Percentiles rank a stretch among this genome's conserved stretches.
Evolutionary conservation across 345 rosid species (phyloP).

Genomic region (Populus tremula): DNA sequence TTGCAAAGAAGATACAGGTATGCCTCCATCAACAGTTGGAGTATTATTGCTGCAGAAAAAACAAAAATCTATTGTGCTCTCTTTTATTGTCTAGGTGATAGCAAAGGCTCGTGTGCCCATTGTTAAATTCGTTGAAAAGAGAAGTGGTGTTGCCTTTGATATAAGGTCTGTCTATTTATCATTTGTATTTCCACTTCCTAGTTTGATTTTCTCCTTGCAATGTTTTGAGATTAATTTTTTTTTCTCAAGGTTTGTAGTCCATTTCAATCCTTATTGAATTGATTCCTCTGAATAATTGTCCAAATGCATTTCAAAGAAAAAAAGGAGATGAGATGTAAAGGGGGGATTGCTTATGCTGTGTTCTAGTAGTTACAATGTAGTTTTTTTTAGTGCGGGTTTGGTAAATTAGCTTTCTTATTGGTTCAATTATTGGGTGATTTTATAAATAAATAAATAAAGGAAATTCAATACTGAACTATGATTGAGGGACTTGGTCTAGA

Average conservation of each 20-base stretch:
- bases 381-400: not conserved
- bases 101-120: slow-evolving; percentile 95
- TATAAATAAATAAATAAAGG: too few relatives aligned
- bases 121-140: slow-evolving; percentile 84
- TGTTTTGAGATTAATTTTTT: not conserved
- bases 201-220: not conserved
- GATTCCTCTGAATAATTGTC: not conserved
- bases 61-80: slow-evolving; percentile 11
- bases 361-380: not conserved
- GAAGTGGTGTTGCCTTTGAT: slow-evolving; percentile 75
- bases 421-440: not conserved
- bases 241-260: not conserved
- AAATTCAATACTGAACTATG: not conserved
- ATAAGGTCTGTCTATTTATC: slow-evolving; percentile 49
- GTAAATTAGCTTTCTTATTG: not conserved
- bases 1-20: slow-evolving; percentile 83
- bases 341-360: not conserved
- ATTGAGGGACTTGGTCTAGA: not conserved
- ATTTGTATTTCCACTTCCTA: not conserved
- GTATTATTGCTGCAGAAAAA: not conserved
- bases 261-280: not conserved
- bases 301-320: too few relatives aligned
- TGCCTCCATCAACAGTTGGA: slow-evolving; percentile 9
- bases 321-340: too few relatives aligned
- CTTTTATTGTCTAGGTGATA: slow-evolving; percentile 54